Conservation (phyloP, 306 rosid genomes). For the Aeschynomene evenia region DNA sequence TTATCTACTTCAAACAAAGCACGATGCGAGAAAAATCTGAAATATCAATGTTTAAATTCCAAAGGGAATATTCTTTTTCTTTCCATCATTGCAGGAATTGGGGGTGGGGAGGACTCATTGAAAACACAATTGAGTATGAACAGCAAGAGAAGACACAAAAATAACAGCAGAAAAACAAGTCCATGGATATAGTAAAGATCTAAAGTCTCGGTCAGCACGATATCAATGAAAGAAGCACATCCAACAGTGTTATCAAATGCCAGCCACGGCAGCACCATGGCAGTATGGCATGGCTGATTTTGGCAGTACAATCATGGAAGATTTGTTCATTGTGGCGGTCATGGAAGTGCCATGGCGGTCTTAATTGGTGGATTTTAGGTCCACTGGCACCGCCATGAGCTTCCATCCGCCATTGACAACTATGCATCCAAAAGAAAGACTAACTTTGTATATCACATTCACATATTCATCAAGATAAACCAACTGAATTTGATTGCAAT, state of each 20-base stretch:
- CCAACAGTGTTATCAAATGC: no score
- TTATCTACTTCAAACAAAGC: background rate
- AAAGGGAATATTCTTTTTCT: background rate
- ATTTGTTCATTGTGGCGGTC: no score
- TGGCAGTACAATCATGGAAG: no score
- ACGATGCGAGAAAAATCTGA: background rate
- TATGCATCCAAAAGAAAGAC: background rate
- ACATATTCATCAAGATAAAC: slow-evolving; percentile 14
- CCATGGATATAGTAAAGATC: background rate
- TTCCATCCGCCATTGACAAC: no score
- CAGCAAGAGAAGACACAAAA: background rate
- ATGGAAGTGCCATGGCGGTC: no score
- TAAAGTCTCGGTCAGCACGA: slow-evolving; percentile 3
- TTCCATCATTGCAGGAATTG: background rate
- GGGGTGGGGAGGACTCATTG: background rate
- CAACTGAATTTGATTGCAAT: background rate
- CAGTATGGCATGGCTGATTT: no score
- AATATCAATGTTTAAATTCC: background rate
- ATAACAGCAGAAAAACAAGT: background rate
- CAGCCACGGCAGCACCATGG: no score
- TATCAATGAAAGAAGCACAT: slow-evolving; percentile 5
- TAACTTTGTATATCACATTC: slow-evolving; percentile 6
- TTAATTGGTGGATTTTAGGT: no score
- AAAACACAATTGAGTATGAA: no score
- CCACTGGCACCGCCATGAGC: no score